A percentile compares a stretch with the other conserved stretches of the same genome.
phyloP scores from a whole-genome alignment of 2,329 filamentous ascomycete species.

The Pleurostoma richardsiae region DNA sequence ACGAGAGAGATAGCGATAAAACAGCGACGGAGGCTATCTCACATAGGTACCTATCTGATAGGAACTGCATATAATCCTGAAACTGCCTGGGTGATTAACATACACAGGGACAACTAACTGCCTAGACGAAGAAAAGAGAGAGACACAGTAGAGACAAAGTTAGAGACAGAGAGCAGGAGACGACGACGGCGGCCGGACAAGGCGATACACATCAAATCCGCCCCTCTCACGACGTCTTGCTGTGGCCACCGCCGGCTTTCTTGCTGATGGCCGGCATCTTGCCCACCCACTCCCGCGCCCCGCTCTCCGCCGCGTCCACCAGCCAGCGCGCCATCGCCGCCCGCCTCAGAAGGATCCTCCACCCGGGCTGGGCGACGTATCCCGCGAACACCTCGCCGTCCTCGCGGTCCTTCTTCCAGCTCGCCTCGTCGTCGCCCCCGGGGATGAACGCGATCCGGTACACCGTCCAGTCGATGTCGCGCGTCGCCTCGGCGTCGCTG shows the following conservation, averaged over 20 bases:
- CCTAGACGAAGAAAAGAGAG: no score
- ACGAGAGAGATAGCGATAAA: no score
- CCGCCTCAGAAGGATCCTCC: constrained; percentile 10
- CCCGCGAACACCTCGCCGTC: constrained; percentile 8
- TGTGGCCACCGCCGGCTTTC: not conserved
- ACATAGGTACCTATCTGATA: no score
- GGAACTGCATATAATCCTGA: no score
- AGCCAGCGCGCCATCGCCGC: constrained; percentile 21
- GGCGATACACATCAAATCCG: no score
- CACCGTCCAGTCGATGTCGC: constrained; percentile 21
- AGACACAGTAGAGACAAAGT: no score
- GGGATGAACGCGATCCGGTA: constrained; percentile 19
- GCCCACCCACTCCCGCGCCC: constrained; percentile 10
- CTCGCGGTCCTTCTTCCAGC: constrained; percentile 20
- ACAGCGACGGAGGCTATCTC: no score
- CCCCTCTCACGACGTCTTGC: no score
- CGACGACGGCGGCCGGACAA: no score
- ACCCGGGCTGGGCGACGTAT: constrained; percentile 10
- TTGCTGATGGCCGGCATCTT: constrained; percentile 18
- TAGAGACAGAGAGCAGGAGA: no score
- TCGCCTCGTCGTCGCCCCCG: constrained; percentile 16
- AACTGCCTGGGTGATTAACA: no score
- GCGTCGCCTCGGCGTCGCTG: constrained; percentile 6
- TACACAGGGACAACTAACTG: no score
- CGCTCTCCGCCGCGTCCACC: constrained; percentile 17